phyloP scores from a whole-genome alignment of 371 early-diverging fungal species.

The Gilbertella persicaria region DNA sequence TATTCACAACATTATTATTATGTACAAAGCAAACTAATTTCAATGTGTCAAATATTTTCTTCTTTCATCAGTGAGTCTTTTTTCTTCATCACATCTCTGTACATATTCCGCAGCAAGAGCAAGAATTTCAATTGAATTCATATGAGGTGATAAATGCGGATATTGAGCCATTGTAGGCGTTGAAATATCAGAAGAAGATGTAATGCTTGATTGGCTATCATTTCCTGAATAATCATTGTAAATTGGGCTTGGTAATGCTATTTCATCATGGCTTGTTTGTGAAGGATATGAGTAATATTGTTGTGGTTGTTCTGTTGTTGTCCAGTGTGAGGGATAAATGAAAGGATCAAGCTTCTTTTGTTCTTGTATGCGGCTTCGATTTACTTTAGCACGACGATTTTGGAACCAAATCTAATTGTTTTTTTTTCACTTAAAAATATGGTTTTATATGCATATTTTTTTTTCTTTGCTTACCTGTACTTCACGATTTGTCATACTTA shows the following conservation, averaged over 20 bases:
- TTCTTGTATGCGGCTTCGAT: slow-evolving; percentile 29
- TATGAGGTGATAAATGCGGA: slow-evolving; percentile 28
- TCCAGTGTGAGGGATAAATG: slow-evolving; percentile 18
- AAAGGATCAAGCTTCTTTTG: slow-evolving; percentile 20
- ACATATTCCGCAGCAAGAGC: slow-evolving; percentile 54
- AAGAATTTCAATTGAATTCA: slow-evolving; percentile 47
- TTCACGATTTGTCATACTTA: slow-evolving; percentile 92
- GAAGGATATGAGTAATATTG: slow-evolving; percentile 2
- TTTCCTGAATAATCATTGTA: slow-evolving; percentile 3
- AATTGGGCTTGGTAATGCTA: slow-evolving; percentile 2
- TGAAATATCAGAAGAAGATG: slow-evolving; percentile 36
- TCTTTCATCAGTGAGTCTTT: slow-evolving; percentile 24
- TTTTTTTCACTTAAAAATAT: slow-evolving; percentile 1
- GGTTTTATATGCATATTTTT: slow-evolving; percentile 5
- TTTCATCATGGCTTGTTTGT: slow-evolving; percentile 1
- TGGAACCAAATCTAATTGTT: slow-evolving; percentile 29
- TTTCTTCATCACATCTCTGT: slow-evolving; percentile 46
- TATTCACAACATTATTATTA: neutral
- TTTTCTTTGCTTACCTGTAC: slow-evolving; percentile 75
- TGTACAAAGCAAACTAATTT: slow-evolving; percentile 13
- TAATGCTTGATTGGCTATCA: slow-evolving; percentile 30
- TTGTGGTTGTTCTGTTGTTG: slow-evolving; percentile 8
- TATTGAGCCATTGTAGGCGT: slow-evolving; percentile 32
- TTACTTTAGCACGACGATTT: slow-evolving; percentile 34
- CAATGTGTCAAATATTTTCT: slow-evolving; percentile 27